phyloP scores from a whole-genome alignment of 1,139 yeast genomes.

The Entelexis paramagnoliae region DNA sequence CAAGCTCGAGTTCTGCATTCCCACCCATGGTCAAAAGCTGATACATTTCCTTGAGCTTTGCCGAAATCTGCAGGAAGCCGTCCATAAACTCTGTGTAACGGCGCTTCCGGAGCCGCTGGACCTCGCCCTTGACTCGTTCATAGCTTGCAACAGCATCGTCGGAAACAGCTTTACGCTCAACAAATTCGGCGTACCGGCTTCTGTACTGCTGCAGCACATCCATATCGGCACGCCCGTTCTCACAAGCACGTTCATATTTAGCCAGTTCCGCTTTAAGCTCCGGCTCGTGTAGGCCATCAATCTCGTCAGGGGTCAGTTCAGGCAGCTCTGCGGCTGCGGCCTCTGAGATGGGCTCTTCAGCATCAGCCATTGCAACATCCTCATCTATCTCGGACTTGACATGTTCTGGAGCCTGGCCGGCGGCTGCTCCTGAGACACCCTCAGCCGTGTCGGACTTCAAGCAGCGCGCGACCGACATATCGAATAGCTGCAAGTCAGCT shows the following conservation, averaged over 20 bases:
- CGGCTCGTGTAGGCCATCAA: slow-evolving; percentile 43
- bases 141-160: slow-evolving; percentile 57
- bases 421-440: too few species aligned
- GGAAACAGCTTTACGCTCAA: slow-evolving; percentile 51
- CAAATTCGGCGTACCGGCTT: slow-evolving; percentile 52
- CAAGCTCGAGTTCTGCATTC: slow-evolving; percentile 92
- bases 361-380: not conserved
- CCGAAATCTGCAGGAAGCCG: slow-evolving; percentile 79
- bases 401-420: not conserved
- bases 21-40: slow-evolving; percentile 99
- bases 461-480: slow-evolving; percentile 25
- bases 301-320: slow-evolving; percentile 41
- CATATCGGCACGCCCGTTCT: slow-evolving; percentile 54
- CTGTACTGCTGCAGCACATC: slow-evolving; percentile 73
- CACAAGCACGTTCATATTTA: slow-evolving; percentile 47
- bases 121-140: slow-evolving; percentile 50
- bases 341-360: not conserved
- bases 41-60: slow-evolving; percentile 90
- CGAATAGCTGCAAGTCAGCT: slow-evolving; percentile 27
- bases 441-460: slow-evolving; percentile 6
- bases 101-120: slow-evolving; percentile 62
- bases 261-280: slow-evolving; percentile 45
- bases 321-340: slow-evolving; percentile 29
- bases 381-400: not conserved
- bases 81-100: slow-evolving; percentile 85